A percentile compares a stretch with the other conserved stretches of the same genome.
Conservation (phyloP, 1,139 yeast genomes). For the Spathaspora sp. region DNA sequence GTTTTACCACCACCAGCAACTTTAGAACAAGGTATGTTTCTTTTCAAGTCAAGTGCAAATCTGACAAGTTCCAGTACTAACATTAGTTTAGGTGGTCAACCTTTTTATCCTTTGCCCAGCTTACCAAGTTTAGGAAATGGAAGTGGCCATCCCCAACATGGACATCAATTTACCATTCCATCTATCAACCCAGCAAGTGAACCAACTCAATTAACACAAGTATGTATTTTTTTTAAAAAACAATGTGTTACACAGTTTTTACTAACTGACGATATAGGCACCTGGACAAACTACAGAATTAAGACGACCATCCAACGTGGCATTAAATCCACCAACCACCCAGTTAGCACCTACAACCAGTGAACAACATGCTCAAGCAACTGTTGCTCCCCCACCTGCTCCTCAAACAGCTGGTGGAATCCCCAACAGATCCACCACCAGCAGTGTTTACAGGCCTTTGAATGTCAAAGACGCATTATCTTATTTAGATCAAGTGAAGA, state of each 20-base stretch:
- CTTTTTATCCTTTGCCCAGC: conserved; percentile 51
- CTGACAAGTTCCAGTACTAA: conserved; percentile 15
- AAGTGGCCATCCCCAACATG: conserved; percentile 34
- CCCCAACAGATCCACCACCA: conserved; percentile 45
- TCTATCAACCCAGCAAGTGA: conserved; percentile 40
- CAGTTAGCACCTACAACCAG: conserved; percentile 28
- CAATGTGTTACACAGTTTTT: neutral
- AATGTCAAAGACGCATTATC: conserved; percentile 96
- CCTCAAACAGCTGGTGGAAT: conserved; percentile 29
- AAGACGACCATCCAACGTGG: conserved; percentile 27
- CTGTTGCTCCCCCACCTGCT: conserved; percentile 9
- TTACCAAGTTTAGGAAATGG: conserved; percentile 52
- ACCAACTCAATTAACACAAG: conserved; percentile 23
- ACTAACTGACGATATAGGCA: conserved; percentile 15
- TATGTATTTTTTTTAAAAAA: conserved; percentile 19
- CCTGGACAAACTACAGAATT: conserved; percentile 25
- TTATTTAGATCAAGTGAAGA: conserved; percentile 91
- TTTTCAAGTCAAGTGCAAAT: neutral
- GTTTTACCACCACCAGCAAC: conserved; percentile 59
- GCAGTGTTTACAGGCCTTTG: conserved; percentile 73
- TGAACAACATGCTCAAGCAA: conserved; percentile 9
- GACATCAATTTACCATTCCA: conserved; percentile 47
- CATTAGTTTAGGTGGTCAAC: conserved; percentile 39
- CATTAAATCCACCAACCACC: conserved; percentile 18
- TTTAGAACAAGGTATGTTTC: conserved; percentile 46